phyloP scores from a whole-genome alignment of 2,329 filamentous ascomycete species.

The Parastagonospora avenae region DNA sequence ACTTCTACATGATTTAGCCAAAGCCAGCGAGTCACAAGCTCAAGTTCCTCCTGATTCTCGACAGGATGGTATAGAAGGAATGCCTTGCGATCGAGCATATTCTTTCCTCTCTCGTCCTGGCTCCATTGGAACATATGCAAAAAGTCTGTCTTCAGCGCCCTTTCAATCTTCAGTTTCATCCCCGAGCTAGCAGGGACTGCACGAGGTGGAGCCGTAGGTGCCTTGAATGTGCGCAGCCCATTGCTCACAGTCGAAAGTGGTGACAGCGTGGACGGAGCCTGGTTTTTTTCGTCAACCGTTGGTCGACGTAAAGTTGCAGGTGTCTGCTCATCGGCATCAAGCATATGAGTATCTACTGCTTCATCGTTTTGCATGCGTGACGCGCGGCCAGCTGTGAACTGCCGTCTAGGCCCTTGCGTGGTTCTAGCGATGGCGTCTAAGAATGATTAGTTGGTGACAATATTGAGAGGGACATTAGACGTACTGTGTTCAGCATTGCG shows the following conservation, averaged over 20 bases:
- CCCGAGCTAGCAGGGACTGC: conserved; percentile 2
- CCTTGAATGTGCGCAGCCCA: no score
- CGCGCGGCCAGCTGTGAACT: no score
- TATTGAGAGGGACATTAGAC: not conserved
- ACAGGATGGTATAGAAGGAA: conserved; percentile 36
- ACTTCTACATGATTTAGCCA: conserved; percentile 38
- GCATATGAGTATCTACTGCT: no score
- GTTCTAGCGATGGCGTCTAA: not conserved
- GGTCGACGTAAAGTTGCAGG: not conserved
- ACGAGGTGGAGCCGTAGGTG: not conserved
- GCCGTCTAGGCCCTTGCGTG: not conserved
- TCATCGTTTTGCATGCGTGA: no score
- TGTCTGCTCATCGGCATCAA: not conserved
- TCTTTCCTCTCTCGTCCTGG: conserved; percentile 4
- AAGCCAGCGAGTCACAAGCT: conserved; percentile 39
- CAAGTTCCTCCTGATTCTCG: conserved; percentile 34
- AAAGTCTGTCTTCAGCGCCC: conserved; percentile 25
- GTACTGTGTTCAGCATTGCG: not conserved
- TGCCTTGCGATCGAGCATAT: conserved; percentile 24
- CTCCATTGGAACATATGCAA: conserved; percentile 28
- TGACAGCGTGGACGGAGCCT: not conserved
- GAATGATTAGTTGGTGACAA: not conserved
- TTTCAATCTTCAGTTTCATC: conserved; percentile 25
- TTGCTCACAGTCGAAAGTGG: no score
- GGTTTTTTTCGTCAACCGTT: not conserved